Evolutionary conservation across 306 rosid genomes (phyloP), one percentile per base, ranked within the genome.

Genomic region (Myrica gale): DNA sequence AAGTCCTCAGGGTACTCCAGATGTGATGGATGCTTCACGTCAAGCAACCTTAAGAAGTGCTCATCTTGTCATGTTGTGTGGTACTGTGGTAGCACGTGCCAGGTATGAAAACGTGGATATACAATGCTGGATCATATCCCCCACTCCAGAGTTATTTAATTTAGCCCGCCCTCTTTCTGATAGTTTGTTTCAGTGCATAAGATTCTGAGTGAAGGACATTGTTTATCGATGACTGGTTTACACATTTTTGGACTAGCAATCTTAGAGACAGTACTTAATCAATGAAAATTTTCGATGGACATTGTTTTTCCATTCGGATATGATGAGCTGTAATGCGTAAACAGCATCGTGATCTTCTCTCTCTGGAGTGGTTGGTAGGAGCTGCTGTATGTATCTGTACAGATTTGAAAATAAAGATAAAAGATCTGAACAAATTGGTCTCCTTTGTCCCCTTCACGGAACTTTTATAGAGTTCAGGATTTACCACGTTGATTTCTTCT

Each of bases 71-170:
- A 87, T 54, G 75, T 82, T 57, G 93, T 86, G 3, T 75, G 81
- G 88, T 92, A 90, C 71, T 92, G 97, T 48, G 81, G 91, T 58
- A 80, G 81, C 60, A 5, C 69, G 10, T 92, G 97, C 78, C 93
- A 92, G 93, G 96, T 92, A 10, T 48, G 45, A 6, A 41, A 61
- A 17, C 42, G 20, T 17, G 46, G 21, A 65, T 65, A 16, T 42
- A 8, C 15, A 3, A 5, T 65, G 69, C 69, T 39, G 48, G 48
- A 41, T 65, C 70, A 7, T 65, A 20, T 42, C 50, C 50, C 10
- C 50, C 50, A 63, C 17, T 41, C 9, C 16, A 63, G 41, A 15
- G 50, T 65, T 8, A 9, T 65, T 65, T 23, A 21, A 17, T 39
- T 65, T 65, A 6, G 10, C 48, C 2, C 17, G 48, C 6, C 48